phyloP scores from a whole-genome alignment of 768 basidiomycete species.

The Tylopilus plumbeoviolaceoides region DNA sequence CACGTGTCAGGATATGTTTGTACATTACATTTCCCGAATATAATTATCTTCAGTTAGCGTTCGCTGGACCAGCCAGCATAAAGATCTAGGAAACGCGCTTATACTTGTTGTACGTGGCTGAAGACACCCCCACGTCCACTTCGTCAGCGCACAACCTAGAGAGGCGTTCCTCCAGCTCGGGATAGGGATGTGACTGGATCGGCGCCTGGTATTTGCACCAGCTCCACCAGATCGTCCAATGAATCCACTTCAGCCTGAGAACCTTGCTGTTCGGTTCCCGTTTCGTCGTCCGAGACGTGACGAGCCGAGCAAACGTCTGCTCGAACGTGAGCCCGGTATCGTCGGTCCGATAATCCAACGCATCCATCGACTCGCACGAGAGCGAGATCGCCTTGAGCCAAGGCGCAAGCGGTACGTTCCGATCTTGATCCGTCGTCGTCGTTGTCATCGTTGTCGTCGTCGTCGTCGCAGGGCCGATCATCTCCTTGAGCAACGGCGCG shows the following conservation, averaged over 20 bases:
- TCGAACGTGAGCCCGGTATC: slow-evolving; percentile 27
- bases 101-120: slow-evolving; percentile 30
- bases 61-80: slow-evolving; percentile 14
- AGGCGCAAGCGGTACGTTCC: slow-evolving; percentile 20
- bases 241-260: slow-evolving; percentile 28
- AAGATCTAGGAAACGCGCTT: slow-evolving; percentile 30
- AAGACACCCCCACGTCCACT: slow-evolving; percentile 29
- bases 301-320: slow-evolving; percentile 22
- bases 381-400: slow-evolving; percentile 30
- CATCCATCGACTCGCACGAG: slow-evolving; percentile 27
- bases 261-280: slow-evolving; percentile 24
- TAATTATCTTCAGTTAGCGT: neutral
- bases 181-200: slow-evolving; percentile 17
- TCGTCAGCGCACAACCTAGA: slow-evolving; percentile 19
- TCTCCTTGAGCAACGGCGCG: slow-evolving; percentile 23
- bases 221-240: slow-evolving; percentile 31
- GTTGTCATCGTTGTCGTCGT: too few relatives aligned
- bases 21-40: slow-evolving; percentile 4
- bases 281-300: slow-evolving; percentile 24
- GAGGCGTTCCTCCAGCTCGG: slow-evolving; percentile 24
- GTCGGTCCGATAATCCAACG: slow-evolving; percentile 18
- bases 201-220: slow-evolving; percentile 23
- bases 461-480: slow-evolving; percentile 7
- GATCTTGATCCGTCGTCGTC: slow-evolving; percentile 17
- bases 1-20: slow-evolving; percentile 15